Base-by-base conservation (phyloP, 352 stramenopile genomes). In the Chrysophaeum taylorii region DNA sequence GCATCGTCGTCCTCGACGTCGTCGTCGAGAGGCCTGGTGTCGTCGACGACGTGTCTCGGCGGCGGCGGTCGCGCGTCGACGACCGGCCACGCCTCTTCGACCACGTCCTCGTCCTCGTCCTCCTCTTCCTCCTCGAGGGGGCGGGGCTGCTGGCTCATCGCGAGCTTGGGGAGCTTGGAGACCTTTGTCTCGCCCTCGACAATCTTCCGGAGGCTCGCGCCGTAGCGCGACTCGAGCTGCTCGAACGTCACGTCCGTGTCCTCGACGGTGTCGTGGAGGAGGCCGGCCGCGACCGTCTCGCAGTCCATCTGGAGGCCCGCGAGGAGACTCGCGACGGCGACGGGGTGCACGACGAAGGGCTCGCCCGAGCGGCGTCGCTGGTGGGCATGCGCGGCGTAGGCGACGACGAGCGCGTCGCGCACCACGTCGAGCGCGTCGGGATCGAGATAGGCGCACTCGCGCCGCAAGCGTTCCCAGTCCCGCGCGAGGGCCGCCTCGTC, bases 221-320 rank as follows among this genome's bases (percentile, higher is more conserved):
- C 87, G 78, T 91, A 92, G 4, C 7, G 7, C 27, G 15, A 7
- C 75, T 89, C 82, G 0, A 93, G 73, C 35, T 91, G 74, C 63
- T 87, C 78, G 74, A 93, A 88, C 16, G 84, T 88, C n/a, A 93
- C 71, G 42, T 85, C 79, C 0, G 87, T 93, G 77, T 93, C 87
- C 74, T 93, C 87, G 12, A 92, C 87, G 18, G 87, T 92, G 78
- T 93, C 87, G 74, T 93, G 87, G 5, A 93, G 78, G 7, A 93
- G 72, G 16, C 82, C 87, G 21, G 85, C 79, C 69, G 88, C 84
- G 38, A 92, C 78, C 31, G 84, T 87, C 52, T 87, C 80, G 0
- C 70, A 76, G 75, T 91, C 85, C 84, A 92, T 89, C 64, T 84
- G 85, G 57, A 91, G 80, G 35, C 77, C 79, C 23, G 82, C 78